Evolutionary conservation across 108 stramenopile species (phyloP).

Genomic region (Pseudonitzschia delicatissima): DNA sequence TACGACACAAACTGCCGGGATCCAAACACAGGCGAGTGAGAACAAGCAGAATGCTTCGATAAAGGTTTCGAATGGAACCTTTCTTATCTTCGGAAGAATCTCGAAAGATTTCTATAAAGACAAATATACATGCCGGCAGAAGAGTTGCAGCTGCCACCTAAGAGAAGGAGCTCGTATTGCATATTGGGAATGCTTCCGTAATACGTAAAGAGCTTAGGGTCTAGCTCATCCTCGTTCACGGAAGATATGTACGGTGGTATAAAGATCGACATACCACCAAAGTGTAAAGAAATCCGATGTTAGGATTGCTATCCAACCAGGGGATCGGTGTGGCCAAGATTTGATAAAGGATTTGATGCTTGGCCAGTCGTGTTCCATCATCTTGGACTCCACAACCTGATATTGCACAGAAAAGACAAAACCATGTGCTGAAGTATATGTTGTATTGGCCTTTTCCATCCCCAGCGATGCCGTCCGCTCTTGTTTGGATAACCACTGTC

Average conservation of each 20-base stretch:
- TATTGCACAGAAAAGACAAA: constrained; percentile 40
- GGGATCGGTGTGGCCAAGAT: constrained; percentile 71
- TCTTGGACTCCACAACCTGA: constrained; percentile 60
- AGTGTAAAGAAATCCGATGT: constrained; percentile 47
- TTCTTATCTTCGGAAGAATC: constrained; percentile 42
- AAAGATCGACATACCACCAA: constrained; percentile 53
- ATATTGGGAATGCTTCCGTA: constrained; percentile 23
- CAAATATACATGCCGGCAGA: constrained; percentile 39
- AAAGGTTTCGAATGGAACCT: constrained; percentile 37
- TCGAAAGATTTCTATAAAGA: constrained; percentile 65
- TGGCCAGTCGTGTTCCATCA: constrained; percentile 42
- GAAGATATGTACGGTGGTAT: constrained; percentile 14
- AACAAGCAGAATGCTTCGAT: constrained; percentile 54
- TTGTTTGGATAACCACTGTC: constrained; percentile 59
- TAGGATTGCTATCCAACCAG: constrained; percentile 65
- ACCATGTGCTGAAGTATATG: constrained; percentile 65
- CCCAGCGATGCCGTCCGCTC: constrained; percentile 63
- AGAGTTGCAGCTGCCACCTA: constrained; percentile 42
- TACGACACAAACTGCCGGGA: constrained; percentile 51
- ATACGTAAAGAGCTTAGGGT: background rate
- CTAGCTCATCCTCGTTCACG: background rate
- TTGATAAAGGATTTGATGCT: constrained; percentile 52
- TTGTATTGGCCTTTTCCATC: constrained; percentile 72
- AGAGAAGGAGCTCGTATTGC: constrained; percentile 51
- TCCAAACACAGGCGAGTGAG: constrained; percentile 52